Evolutionary conservation across 805 yeast species (phyloP).

Genomic region (Cyberlindnera nakhonratchasimensis): DNA sequence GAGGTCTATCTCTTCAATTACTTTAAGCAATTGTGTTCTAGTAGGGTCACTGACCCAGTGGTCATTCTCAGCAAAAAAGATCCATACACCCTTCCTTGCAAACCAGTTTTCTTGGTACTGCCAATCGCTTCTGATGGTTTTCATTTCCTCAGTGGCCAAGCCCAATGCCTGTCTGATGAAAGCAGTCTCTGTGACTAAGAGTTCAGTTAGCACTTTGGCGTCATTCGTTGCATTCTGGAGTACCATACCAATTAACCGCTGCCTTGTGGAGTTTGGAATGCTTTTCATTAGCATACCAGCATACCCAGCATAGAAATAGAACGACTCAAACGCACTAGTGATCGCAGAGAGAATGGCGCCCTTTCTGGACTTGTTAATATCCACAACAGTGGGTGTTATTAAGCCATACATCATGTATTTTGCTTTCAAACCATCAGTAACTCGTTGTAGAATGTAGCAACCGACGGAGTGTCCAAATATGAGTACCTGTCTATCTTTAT

Average conservation of each 20-base stretch:
- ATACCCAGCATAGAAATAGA: constrained; percentile 33
- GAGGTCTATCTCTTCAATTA: constrained; percentile 32
- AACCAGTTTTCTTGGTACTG: constrained; percentile 49
- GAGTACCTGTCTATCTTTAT: constrained; percentile 35
- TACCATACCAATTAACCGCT: constrained; percentile 3
- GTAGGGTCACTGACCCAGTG: constrained; percentile 62
- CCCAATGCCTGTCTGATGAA: constrained; percentile 53
- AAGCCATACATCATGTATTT: constrained; percentile 49
- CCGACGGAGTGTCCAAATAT: constrained; percentile 75
- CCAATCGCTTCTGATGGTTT: constrained; percentile 44
- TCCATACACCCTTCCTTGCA: constrained; percentile 40
- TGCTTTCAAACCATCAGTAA: constrained; percentile 31
- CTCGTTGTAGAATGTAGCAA: constrained; percentile 56
- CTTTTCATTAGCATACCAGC: constrained; percentile 24
- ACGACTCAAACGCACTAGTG: constrained; percentile 24
- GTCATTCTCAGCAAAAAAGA: constrained; percentile 54
- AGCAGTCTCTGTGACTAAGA: constrained; percentile 38
- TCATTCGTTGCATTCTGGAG: constrained; percentile 13
- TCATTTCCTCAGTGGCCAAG: constrained; percentile 60
- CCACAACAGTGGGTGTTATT: constrained; percentile 66
- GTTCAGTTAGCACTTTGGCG: constrained; percentile 35
- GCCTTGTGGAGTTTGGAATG: constrained; percentile 26
- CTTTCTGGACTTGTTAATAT: constrained; percentile 47
- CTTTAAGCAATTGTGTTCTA: constrained; percentile 38
- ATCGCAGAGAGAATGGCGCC: constrained; percentile 34